phyloP scores from a whole-genome alignment of 73 alveolate species.

The Diophrys sp. region DNA sequence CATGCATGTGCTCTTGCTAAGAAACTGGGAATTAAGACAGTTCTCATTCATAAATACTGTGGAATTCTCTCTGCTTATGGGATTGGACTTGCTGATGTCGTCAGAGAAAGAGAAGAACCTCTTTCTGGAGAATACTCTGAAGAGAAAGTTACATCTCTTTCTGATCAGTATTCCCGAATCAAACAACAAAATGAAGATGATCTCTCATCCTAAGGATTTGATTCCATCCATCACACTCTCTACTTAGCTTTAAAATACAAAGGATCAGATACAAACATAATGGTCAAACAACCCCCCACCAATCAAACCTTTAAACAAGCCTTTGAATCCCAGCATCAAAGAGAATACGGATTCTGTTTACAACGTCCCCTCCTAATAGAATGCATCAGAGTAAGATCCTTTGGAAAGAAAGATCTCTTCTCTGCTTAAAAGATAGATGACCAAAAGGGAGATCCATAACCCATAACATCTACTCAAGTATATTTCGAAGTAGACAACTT shows the following conservation, averaged over 20 bases:
- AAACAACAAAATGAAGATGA: constrained; percentile 17
- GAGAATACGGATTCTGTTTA: constrained; percentile 79
- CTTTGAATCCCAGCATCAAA: constrained; percentile 52
- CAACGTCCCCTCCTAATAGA: constrained; percentile 57
- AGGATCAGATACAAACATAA: constrained; percentile 77
- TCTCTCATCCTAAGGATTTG: constrained; percentile 23
- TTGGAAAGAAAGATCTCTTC: constrained; percentile 13
- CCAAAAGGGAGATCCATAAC: background rate
- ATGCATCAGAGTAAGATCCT: constrained; percentile 58
- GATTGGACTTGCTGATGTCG: constrained; percentile 70
- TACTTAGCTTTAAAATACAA: constrained; percentile 62
- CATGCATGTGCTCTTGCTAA: constrained; percentile 89
- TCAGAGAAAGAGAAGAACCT: constrained; percentile 49
- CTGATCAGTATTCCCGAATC: constrained; percentile 5
- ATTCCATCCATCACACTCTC: background rate
- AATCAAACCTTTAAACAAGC: constrained; percentile 1
- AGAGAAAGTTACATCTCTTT: background rate
- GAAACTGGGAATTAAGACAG: constrained; percentile 65
- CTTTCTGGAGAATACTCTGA: constrained; percentile 5
- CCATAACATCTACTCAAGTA: constrained; percentile 9
- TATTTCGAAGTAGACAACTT: constrained; percentile 34
- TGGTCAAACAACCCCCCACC: constrained; percentile 43
- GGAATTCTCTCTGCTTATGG: constrained; percentile 81
- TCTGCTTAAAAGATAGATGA: background rate
- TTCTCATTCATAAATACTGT: constrained; percentile 73